Conservation (phyloP, 1,284 basidiomycete species). For the Sporisorium scitamineum region DNA sequence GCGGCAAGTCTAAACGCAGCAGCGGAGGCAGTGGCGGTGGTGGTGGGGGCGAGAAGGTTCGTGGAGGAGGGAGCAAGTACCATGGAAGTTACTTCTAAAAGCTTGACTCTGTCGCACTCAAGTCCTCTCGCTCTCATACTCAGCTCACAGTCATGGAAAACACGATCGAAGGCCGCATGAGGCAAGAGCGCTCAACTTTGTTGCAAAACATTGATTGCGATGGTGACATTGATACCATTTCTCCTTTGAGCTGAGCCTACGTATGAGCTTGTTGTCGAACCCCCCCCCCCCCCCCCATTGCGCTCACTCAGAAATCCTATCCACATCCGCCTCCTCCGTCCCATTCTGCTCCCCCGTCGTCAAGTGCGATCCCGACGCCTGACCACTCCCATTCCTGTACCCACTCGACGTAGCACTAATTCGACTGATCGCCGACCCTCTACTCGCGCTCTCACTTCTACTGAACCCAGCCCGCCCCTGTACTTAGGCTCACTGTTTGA, state of each 20-base stretch:
- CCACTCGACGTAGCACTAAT: slow-evolving; percentile 11
- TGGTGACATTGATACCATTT: too few relatives aligned
- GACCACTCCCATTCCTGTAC: neutral
- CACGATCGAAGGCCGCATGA: too few relatives aligned
- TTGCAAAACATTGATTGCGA: too few relatives aligned
- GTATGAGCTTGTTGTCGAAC: neutral
- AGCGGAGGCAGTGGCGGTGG: slow-evolving; percentile 1
- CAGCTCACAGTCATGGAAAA: neutral
- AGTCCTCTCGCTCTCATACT: too few relatives aligned
- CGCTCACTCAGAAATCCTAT: neutral
- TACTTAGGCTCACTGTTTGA: slow-evolving; percentile 7
- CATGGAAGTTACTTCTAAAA: slow-evolving; percentile 44
- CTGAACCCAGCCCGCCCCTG: slow-evolving; percentile 22
- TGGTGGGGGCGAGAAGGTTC: slow-evolving; percentile 25
- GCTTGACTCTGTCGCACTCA: neutral
- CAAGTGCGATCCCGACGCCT: neutral
- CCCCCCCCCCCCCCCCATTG: neutral
- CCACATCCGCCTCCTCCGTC: neutral
- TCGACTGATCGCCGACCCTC: slow-evolving; percentile 28
- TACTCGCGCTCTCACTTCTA: slow-evolving; percentile 14
- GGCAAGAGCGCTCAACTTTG: too few relatives aligned
- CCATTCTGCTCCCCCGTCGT: neutral
- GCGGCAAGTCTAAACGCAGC: slow-evolving; percentile 3
- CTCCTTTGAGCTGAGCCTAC: neutral
- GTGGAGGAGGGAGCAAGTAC: slow-evolving; percentile 47